Evolutionary conservation across 2,329 filamentous ascomycete species (phyloP), one percentile per base, ranked within the genome.

Genomic region (Magnaporthiopsis poae): DNA sequence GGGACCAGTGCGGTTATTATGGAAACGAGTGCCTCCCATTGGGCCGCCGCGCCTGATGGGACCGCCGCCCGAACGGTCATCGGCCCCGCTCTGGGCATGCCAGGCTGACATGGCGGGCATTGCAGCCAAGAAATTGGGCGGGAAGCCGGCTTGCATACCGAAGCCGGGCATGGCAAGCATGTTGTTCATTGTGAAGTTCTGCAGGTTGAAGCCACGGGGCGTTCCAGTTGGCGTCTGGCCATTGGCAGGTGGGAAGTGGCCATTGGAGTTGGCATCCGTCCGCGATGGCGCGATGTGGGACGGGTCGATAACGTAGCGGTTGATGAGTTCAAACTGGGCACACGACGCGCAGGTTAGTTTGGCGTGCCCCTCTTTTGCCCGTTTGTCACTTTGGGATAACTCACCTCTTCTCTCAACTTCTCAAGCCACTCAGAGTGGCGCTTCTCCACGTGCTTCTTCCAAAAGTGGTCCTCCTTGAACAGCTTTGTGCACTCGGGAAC

Each of bases 361-460:
- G 35, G 5, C 62, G 3, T 31, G 12, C 27, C n/a, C 15, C 13
- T 18, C 27, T 61, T 31, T 7, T 31, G 1, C 60, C 11, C 21
- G 60, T 8, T 15, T 46, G 13, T 46, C 5, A 46, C 21, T 56
- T 4, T 18, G 61, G 46, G 46, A 7, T 5, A 35, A 15, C 88
- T 81, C 82, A 96, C 93, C 80, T 97, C 94, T 74, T 89, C 88
- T 75, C 89, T 90, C 70, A 97, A 80, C 65, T 81, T 85, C 46
- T 93, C 89, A 61, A 90, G 84, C 90, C 93, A 99, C 66, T 98
- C 94, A 0, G 85, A 76, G 76, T 99, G 95, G 67, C 96, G 88
- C 80, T 99, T 99, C 78, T 98, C 94, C 21, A 98, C 89, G 73
- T 99, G 95, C 81, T 99, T 99, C 73, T 88, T 89, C 94, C 96